Evolutionary conservation across 768 basidiomycete species (phyloP).

Genomic region (Mycena epipterygia): DNA sequence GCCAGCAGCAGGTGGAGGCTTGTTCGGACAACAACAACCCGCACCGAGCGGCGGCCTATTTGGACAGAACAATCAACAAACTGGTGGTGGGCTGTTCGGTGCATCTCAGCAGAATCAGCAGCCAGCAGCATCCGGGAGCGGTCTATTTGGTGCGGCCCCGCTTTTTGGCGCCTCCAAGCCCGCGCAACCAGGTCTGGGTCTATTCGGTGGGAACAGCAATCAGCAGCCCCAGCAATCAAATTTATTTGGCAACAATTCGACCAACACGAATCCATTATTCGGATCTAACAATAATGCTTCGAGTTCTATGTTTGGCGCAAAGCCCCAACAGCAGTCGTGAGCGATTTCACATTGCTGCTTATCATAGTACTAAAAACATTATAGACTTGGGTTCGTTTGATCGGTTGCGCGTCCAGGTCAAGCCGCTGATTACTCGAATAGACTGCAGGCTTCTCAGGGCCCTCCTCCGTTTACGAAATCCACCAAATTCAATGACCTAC

Average conservation of each 20-base stretch:
- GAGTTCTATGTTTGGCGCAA: slow-evolving; percentile 47
- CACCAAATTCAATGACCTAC: slow-evolving; percentile 88
- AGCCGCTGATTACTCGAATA: slow-evolving; percentile 30
- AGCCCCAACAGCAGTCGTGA: slow-evolving; percentile 46
- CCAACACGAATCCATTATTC: slow-evolving; percentile 37
- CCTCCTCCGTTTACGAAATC: slow-evolving; percentile 63
- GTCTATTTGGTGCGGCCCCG: slow-evolving; percentile 17
- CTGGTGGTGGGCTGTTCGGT: slow-evolving; percentile 49
- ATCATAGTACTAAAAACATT: background rate
- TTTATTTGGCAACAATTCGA: slow-evolving; percentile 35
- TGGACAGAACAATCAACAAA: slow-evolving; percentile 3
- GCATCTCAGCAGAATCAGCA: slow-evolving; percentile 48
- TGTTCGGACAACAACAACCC: slow-evolving; percentile 50
- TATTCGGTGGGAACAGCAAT: slow-evolving; percentile 39
- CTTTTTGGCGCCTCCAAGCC: slow-evolving; percentile 34
- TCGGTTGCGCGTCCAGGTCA: slow-evolving; percentile 34
- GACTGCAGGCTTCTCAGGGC: slow-evolving; percentile 24
- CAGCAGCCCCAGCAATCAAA: slow-evolving; percentile 31
- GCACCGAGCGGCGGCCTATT: slow-evolving; percentile 16
- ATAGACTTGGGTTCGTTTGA: slow-evolving; percentile 12
- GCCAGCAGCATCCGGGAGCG: slow-evolving; percentile 31
- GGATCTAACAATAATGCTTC: slow-evolving; percentile 9
- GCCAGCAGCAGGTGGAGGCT: slow-evolving; percentile 35
- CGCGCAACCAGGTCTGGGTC: slow-evolving; percentile 21
- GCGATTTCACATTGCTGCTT: background rate